These are phyloP conservation scores for Aeminium ludgeri DNA, from an alignment of 495 filamentous ascomycete genomes.

Conservation along the genomic window DNA sequence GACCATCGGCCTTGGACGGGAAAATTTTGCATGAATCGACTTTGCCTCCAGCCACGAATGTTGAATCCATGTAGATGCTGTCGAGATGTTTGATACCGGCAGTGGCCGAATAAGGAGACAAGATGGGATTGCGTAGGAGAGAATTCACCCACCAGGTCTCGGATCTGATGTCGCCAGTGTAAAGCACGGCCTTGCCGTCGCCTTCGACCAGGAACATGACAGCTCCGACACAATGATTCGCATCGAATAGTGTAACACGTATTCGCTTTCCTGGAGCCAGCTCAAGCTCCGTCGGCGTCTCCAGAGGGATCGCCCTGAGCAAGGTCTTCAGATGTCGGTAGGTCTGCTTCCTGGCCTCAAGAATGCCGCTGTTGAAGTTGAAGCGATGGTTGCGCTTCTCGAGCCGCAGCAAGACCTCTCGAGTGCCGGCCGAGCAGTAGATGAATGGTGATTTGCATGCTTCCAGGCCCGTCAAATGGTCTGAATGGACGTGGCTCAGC, in stretches of 20 bases:
- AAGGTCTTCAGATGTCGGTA: conserved; percentile 62
- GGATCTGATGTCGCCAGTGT: conserved; percentile 82
- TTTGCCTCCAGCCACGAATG: conserved; percentile 38
- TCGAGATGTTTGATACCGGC: conserved; percentile 32
- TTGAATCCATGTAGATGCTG: conserved; percentile 77
- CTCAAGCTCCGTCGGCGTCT: conserved; percentile 66
- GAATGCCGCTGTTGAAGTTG: conserved; percentile 60
- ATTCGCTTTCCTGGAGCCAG: conserved; percentile 48
- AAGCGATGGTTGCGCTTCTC: conserved; percentile 64
- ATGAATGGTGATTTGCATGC: conserved; percentile 60
- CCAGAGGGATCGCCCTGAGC: conserved; percentile 66
- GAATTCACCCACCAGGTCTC: conserved; percentile 52
- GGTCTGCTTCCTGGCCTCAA: conserved; percentile 49
- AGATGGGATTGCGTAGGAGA: conserved; percentile 49
- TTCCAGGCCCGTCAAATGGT: conserved; percentile 76
- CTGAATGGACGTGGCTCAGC: conserved; percentile 83
- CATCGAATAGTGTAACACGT: conserved; percentile 71
- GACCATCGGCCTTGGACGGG: conserved; percentile 50
- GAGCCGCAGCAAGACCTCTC: conserved; percentile 53
- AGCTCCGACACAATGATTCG: conserved; percentile 81
- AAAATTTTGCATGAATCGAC: conserved; percentile 33
- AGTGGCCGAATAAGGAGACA: conserved; percentile 47
- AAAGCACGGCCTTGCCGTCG: conserved; percentile 57
- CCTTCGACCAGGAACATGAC: conserved; percentile 92
- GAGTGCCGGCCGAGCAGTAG: conserved; percentile 76